Evolutionary conservation across 352 stramenopile genomes (phyloP), one percentile per base, ranked within the genome.

Genomic region (Pythium periplocum): DNA sequence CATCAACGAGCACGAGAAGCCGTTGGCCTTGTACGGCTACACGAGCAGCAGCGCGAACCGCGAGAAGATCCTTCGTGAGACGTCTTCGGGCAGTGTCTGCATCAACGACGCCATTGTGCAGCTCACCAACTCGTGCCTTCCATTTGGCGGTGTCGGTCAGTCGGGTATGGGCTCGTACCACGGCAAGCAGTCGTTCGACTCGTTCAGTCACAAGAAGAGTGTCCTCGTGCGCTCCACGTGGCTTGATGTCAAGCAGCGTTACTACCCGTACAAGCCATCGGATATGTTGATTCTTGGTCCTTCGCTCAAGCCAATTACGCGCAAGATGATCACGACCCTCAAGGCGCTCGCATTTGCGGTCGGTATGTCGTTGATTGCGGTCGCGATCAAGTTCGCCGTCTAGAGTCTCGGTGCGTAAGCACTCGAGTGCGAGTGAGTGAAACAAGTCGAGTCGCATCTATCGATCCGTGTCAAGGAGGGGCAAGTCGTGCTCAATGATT

Each of bases 71-170:
- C 60, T 53, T 32, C 37, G 17, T 30, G 57, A 64, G 31, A 79
- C 76, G 34, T 61, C 58, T 4, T 78, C 60, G 12, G 75, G 76
- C 36, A 43, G 57, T 58, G 45, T 79, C 12, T 61, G 40, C 42
- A 57, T 85, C 26, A 95, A 95, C 65, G 83, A 95, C 66, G 52
- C 61, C 6, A 53, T 89, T 6, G 62, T 91, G 35, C 79, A 92
- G 37, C 50, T 75, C 30, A 58, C 54, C 17, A 81, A 68, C 57
- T 35, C 51, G 4, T 32, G 83, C 47, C 48, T 90, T 9, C 83
- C 83, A 4, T 87, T 91, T 57, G 80, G 83, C 51, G 80, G 80
- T 26, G 51, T 93, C 11, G 85, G 80, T 17, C 61, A 38, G 2
- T 82, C 62, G 43, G 85, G 85, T 43, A 67, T 75, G 35, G 81